phyloP scores from a whole-genome alignment of 805 yeast species.

The Yarrowia keelungensis region DNA sequence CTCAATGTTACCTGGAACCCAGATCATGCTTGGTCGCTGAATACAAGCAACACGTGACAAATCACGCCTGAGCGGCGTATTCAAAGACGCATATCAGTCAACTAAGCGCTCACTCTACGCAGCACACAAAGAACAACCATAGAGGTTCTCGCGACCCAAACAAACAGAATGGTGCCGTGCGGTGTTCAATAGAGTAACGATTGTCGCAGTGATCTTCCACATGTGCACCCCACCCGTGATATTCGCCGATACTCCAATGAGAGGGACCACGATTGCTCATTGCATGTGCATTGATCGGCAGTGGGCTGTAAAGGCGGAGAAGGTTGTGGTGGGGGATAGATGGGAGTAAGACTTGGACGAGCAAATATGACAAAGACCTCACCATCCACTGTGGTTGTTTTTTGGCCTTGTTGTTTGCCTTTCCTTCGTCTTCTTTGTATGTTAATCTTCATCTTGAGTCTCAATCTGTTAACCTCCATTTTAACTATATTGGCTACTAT shows the following conservation, averaged over 20 bases:
- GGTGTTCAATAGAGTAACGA: constrained; percentile 16
- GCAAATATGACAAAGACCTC: no score
- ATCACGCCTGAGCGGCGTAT: constrained; percentile 9
- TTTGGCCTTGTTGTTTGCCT: no score
- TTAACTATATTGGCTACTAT: no score
- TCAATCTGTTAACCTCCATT: no score
- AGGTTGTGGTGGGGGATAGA: constrained; percentile 1
- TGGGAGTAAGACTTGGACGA: no score
- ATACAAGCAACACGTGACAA: background rate
- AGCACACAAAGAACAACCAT: background rate
- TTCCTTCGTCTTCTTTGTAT: no score
- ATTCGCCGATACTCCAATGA: constrained; percentile 8
- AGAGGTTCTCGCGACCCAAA: background rate
- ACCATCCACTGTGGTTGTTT: no score
- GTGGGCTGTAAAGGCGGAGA: constrained; percentile 2
- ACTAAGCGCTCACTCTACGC: background rate
- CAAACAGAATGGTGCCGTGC: constrained; percentile 27
- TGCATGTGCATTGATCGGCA: constrained; percentile 29
- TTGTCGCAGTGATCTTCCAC: constrained; percentile 11
- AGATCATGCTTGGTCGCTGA: no score
- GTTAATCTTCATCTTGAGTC: no score
- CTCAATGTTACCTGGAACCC: no score
- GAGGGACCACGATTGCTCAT: constrained; percentile 19
- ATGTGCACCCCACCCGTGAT: constrained; percentile 27
- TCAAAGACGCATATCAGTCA: background rate